Percentiles rank a stretch among this genome's conserved stretches.
Conservation (phyloP, 1,284 basidiomycete species). For the Boletus holoroseus region DNA sequence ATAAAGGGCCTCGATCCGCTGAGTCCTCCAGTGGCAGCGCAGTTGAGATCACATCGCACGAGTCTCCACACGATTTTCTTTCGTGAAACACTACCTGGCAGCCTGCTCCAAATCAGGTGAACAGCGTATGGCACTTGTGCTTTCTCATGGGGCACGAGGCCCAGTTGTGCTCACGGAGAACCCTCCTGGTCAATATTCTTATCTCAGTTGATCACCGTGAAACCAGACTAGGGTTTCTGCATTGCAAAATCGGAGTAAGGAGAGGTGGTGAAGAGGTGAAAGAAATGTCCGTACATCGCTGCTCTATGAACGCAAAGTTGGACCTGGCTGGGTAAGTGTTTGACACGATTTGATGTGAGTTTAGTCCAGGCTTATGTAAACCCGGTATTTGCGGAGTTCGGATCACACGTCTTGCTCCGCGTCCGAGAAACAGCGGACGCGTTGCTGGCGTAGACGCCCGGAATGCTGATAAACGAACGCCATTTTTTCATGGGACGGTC, state of each 20-base stretch:
- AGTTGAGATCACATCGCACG: slow-evolving; percentile 5
- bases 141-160: slow-evolving; percentile 16
- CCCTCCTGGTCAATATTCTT: background rate
- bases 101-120: slow-evolving; percentile 4
- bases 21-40: background rate
- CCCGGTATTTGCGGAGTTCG: slow-evolving; percentile 27
- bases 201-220: background rate
- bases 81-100: slow-evolving; percentile 18
- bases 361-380: slow-evolving; percentile 15
- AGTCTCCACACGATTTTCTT: slow-evolving; percentile 7
- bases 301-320: background rate
- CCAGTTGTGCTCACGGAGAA: background rate
- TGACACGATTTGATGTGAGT: slow-evolving; percentile 8
- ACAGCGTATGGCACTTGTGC: background rate
- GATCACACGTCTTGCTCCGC: slow-evolving; percentile 24
- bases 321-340: background rate
- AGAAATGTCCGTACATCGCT: no score
- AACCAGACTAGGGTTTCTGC: background rate
- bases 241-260: background rate
- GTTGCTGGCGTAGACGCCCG: slow-evolving; percentile 15
- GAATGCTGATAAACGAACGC: slow-evolving; percentile 34
- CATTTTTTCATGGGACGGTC: slow-evolving; percentile 21
- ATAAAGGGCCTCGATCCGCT: slow-evolving; percentile 14
- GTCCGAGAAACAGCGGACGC: slow-evolving; percentile 11
- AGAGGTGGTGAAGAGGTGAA: background rate